These are phyloP conservation scores for Agrocybe praecox DNA, from an alignment of 768 basidiomycete species.

Conservation along the genomic window DNA sequence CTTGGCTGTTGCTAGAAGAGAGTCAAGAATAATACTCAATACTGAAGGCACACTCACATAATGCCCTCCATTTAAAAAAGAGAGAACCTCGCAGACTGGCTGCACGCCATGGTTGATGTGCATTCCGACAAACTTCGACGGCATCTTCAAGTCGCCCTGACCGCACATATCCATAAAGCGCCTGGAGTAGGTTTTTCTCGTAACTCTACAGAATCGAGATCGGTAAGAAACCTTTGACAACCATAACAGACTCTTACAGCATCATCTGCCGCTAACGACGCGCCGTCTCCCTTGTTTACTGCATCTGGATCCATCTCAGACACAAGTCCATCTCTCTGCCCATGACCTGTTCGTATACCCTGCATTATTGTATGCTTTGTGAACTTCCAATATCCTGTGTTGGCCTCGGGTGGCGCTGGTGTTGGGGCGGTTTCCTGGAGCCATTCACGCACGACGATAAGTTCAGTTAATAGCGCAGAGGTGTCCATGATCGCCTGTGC, in stretches of 20 bases:
- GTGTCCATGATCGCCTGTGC: conserved; percentile 73
- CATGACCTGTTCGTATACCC: conserved; percentile 50
- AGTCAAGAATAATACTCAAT: not conserved
- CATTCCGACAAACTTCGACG: conserved; percentile 75
- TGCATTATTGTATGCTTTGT: conserved; percentile 79
- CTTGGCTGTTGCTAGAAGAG: conserved; percentile 30
- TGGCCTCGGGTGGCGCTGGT: conserved; percentile 68
- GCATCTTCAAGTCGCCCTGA: conserved; percentile 88
- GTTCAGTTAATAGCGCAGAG: conserved; percentile 71
- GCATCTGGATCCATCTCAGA: conserved; percentile 84
- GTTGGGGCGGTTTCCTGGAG: conserved; percentile 73
- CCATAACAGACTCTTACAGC: conserved; percentile 50
- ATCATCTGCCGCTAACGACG: conserved; percentile 73
- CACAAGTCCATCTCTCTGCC: conserved; percentile 52
- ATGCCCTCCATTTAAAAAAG: conserved; percentile 73
- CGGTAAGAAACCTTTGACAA: not conserved
- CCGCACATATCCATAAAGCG: conserved; percentile 80
- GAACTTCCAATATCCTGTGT: conserved; percentile 83
- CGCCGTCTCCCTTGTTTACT: conserved; percentile 57
- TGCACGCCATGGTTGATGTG: conserved; percentile 91
- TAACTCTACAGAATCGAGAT: conserved; percentile 53
- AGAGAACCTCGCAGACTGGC: conserved; percentile 85
- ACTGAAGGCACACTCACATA: conserved; percentile 48
- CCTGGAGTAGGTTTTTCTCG: conserved; percentile 76
- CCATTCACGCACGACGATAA: conserved; percentile 87